Evolutionary conservation across 768 basidiomycete species (phyloP), one percentile per base, ranked within the genome.

Genomic region (Agrocybe chaxingu): DNA sequence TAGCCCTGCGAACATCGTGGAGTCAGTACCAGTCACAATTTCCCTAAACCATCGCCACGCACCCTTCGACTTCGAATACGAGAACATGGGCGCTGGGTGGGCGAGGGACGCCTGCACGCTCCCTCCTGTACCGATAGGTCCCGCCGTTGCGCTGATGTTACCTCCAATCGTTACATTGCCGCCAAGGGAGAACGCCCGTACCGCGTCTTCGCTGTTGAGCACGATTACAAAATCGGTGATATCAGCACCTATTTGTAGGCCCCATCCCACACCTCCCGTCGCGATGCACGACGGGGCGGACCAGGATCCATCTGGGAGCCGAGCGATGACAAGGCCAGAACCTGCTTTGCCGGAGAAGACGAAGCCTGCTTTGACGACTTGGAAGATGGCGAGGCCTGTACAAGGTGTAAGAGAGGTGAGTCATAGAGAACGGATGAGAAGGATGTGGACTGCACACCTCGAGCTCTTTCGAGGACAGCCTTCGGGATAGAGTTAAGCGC

Each of bases 151-250:
- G 56, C 81, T 84, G 62, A 93, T 77, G 59, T 87, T 85, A 3
- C 96, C 96, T 1, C 96, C 96, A 47, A 98, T 90, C 2, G 95
- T 98, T 19, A 98, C 82, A 65, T 99, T 99, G 7, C 96, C 96
- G 34, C 95, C 95, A 45, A 92, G 77, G 3, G 92, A 92, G 75
- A 98, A 98, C 8, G 97, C 96, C 40, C 85, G 80, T 31, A 99
- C 92, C 36, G 96, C 94, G 49, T 98, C 95, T 59, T 97, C 92
- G 56, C 85, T 89, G 76, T 98, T 98, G 62, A 98, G 86, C 35
- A 99, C 94, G 65, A 98, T 84, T 50, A 99, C 95, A 57, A 98
- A 97, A 65, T 98, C 93, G 42, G 86, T 89, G 65, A 95, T 81
- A 71, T 97, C 95, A 2, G 95, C 95, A 42, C 95, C 95, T 50